Conservation (phyloP, 164 flowering plant genomes). For the Euptelea pleiosperma region DNA sequence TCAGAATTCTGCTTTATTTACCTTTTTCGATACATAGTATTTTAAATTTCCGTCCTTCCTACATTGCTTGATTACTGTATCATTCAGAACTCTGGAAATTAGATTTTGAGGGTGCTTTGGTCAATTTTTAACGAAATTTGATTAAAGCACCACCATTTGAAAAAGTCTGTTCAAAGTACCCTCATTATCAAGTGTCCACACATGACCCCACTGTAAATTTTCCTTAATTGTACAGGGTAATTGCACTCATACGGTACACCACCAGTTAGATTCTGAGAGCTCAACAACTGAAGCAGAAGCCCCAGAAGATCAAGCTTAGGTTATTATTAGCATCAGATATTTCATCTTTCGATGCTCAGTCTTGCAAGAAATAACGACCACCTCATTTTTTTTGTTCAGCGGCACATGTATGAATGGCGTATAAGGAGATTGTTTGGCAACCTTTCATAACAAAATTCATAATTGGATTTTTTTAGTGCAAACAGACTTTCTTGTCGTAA, state of each 20-base stretch:
- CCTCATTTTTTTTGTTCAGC: background rate
- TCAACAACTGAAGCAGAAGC: slow-evolving; percentile 40
- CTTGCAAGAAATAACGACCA: background rate
- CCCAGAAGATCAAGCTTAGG: slow-evolving; percentile 25
- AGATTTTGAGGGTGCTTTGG: too few species aligned
- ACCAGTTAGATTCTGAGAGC: slow-evolving; percentile 34
- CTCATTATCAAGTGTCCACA: background rate
- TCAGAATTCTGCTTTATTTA: background rate
- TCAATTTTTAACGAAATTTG: too few species aligned
- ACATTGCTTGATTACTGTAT: too few species aligned
- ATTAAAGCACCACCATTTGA: too few species aligned
- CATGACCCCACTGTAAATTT: background rate
- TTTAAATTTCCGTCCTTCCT: too few species aligned
- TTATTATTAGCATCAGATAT: background rate
- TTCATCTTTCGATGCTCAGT: background rate
- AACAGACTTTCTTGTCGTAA: too few species aligned
- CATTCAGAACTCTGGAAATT: too few species aligned
- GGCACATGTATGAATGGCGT: background rate
- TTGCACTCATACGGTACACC: slow-evolving; percentile 6
- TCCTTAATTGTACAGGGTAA: slow-evolving; percentile 19
- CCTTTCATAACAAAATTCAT: background rate
- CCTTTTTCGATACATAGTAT: background rate
- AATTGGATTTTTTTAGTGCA: too few species aligned
- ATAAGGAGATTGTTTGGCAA: background rate
- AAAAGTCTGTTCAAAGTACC: too few species aligned